These are phyloP conservation scores for Boletus barrowsii DNA, from an alignment of 768 basidiomycete species.

Conservation along the genomic window DNA sequence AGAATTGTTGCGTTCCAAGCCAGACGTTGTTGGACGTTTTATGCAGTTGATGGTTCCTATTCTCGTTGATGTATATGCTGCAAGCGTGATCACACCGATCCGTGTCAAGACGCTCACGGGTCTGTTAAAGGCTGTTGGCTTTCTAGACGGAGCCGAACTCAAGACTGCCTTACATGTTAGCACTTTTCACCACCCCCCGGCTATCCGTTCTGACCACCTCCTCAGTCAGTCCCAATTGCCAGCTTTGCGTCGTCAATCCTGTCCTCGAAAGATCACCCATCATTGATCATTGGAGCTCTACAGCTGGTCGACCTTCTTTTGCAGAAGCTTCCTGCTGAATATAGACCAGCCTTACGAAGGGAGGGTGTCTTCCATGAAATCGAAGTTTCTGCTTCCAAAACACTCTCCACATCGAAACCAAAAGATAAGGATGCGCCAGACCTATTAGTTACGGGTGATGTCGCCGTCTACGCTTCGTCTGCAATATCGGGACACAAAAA, in stretches of 20 bases:
- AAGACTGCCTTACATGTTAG: slow-evolving; percentile 75
- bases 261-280: slow-evolving; percentile 87
- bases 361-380: slow-evolving; percentile 98
- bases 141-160: slow-evolving; percentile 74
- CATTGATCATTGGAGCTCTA: slow-evolving; percentile 81
- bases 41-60: slow-evolving; percentile 90
- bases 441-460: slow-evolving; percentile 35
- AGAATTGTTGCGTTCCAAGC: slow-evolving; percentile 70
- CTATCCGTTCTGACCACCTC: slow-evolving; percentile 7
- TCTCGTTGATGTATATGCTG: slow-evolving; percentile 98
- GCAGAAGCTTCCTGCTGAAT: slow-evolving; percentile 77
- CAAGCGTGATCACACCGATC: slow-evolving; percentile 85
- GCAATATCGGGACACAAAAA: slow-evolving; percentile 67
- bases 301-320: slow-evolving; percentile 93
- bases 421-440: slow-evolving; percentile 44
- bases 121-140: slow-evolving; percentile 87
- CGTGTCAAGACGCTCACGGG: slow-evolving; percentile 87
- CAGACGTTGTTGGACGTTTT: slow-evolving; percentile 77
- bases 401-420: slow-evolving; percentile 51
- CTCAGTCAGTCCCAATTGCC: slow-evolving; percentile 87
- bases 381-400: slow-evolving; percentile 65
- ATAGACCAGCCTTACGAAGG: slow-evolving; percentile 84
- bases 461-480: slow-evolving; percentile 38
- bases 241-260: slow-evolving; percentile 93
- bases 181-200: slow-evolving; percentile 10